phyloP scores from a whole-genome alignment of 139 green algal genomes.

The Pycnococcus provasolii region DNA sequence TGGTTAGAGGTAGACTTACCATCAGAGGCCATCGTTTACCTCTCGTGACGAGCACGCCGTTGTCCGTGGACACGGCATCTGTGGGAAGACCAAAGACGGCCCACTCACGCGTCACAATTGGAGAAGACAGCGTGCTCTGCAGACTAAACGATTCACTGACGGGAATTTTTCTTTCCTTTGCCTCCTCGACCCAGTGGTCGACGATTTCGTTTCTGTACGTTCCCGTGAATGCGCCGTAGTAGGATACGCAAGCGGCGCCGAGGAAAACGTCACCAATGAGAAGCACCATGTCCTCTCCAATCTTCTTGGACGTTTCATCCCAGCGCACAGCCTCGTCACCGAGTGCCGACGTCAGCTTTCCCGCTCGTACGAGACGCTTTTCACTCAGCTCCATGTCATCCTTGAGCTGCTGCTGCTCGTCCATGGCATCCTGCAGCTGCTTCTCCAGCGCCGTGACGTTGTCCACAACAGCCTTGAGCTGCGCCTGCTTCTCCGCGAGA shows the following conservation, averaged over 20 bases:
- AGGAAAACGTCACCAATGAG: slow-evolving; percentile 68
- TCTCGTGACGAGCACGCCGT: slow-evolving; percentile 63
- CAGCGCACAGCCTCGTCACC: slow-evolving; percentile 66
- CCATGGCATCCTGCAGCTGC: slow-evolving; percentile 48
- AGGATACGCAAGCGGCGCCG: slow-evolving; percentile 56
- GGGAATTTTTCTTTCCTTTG: slow-evolving; percentile 42
- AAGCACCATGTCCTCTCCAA: slow-evolving; percentile 40
- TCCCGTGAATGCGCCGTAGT: slow-evolving; percentile 72
- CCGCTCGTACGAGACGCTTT: slow-evolving; percentile 53
- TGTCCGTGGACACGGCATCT: slow-evolving; percentile 64
- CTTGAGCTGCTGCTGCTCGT: slow-evolving; percentile 55
- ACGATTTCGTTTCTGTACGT: slow-evolving; percentile 56
- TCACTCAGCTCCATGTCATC: slow-evolving; percentile 55
- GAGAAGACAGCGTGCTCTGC: slow-evolving; percentile 44
- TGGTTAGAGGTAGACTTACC: background rate
- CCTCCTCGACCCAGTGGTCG: slow-evolving; percentile 43
- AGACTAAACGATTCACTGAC: slow-evolving; percentile 44
- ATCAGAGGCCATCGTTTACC: slow-evolving; percentile 72
- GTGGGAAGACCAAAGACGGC: slow-evolving; percentile 62
- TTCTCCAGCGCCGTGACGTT: slow-evolving; percentile 45
- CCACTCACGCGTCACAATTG: slow-evolving; percentile 67
- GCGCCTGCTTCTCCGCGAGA: slow-evolving; percentile 62
- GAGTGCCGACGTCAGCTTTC: slow-evolving; percentile 62
- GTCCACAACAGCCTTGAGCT: slow-evolving; percentile 45
- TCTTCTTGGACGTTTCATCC: slow-evolving; percentile 46